Conservation (phyloP, 2,329 filamentous ascomycete species). For the Colletotrichum truncatum region DNA sequence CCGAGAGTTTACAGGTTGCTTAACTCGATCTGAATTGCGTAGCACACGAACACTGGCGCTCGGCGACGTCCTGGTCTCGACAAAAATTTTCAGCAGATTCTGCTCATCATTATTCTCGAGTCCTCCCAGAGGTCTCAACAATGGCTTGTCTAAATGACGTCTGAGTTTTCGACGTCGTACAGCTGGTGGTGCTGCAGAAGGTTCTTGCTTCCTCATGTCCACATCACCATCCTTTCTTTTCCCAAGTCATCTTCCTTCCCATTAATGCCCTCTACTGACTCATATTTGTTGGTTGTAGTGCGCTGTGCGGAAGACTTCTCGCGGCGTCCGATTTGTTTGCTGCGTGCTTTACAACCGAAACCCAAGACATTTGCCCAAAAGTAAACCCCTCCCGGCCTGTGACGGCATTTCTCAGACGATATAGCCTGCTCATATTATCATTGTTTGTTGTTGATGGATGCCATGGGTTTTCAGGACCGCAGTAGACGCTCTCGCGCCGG, state of each 20-base stretch:
- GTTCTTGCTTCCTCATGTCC: background rate
- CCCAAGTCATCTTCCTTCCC: background rate
- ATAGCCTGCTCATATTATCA: too few species aligned
- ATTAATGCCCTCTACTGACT: background rate
- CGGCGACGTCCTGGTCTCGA: background rate
- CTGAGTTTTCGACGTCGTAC: slow-evolving; percentile 26
- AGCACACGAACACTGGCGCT: background rate
- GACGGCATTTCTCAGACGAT: too few species aligned
- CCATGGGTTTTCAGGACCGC: too few species aligned
- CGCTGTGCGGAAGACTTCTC: slow-evolving; percentile 20
- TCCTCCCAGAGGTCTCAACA: background rate
- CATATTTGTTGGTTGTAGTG: background rate
- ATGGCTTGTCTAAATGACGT: slow-evolving; percentile 1
- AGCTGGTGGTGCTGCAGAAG: background rate
- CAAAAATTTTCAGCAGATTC: background rate
- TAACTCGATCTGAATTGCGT: background rate
- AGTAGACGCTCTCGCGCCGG: too few species aligned
- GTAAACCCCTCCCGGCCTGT: slow-evolving; percentile 30
- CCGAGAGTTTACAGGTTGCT: background rate
- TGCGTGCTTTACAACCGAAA: slow-evolving; percentile 12
- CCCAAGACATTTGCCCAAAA: slow-evolving; percentile 22
- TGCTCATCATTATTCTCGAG: background rate
- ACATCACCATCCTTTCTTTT: background rate
- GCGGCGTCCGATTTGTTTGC: slow-evolving; percentile 2
- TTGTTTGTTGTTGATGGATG: too few species aligned